phyloP scores from a whole-genome alignment of 2,329 filamentous ascomycete genomes.

The Parascedosporium putredinis region DNA sequence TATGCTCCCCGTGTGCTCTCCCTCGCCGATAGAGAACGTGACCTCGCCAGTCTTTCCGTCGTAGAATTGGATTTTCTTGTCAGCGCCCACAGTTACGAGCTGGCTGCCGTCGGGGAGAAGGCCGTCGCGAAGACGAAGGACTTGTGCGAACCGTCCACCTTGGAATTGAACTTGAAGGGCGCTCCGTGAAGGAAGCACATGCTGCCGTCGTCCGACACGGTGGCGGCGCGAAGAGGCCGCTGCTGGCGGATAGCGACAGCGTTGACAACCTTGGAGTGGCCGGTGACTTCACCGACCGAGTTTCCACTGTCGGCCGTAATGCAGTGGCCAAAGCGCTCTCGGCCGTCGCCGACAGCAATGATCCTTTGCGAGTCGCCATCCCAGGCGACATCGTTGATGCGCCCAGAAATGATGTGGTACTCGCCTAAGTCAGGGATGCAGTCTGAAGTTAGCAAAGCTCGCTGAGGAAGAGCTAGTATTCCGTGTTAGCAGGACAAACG shows the following conservation, averaged over 20 bases:
- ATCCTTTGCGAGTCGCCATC: slow-evolving; percentile 94
- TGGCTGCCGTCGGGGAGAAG: slow-evolving; percentile 81
- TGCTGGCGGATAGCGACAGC: slow-evolving; percentile 81
- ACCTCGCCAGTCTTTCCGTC: slow-evolving; percentile 91
- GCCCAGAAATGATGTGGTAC: slow-evolving; percentile 86
- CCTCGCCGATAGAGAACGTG: slow-evolving; percentile 65
- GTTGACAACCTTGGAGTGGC: slow-evolving; percentile 86
- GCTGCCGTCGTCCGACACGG: slow-evolving; percentile 80
- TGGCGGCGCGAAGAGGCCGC: slow-evolving; percentile 81
- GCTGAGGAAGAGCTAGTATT: background rate
- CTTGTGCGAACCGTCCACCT: slow-evolving; percentile 66
- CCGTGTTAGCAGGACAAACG: background rate
- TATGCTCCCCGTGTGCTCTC: slow-evolving; percentile 85
- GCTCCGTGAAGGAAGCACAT: slow-evolving; percentile 89
- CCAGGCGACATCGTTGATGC: slow-evolving; percentile 95
- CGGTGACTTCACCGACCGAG: slow-evolving; percentile 85
- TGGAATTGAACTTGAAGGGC: slow-evolving; percentile 93
- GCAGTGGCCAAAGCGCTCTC: slow-evolving; percentile 86
- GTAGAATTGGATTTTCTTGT: slow-evolving; percentile 86
- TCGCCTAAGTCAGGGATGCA: slow-evolving; percentile 45
- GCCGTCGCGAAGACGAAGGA: slow-evolving; percentile 81
- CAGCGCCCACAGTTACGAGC: slow-evolving; percentile 84
- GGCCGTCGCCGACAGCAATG: slow-evolving; percentile 91
- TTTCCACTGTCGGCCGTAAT: slow-evolving; percentile 95
- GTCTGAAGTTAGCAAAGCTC: background rate